phyloP scores from a whole-genome alignment of 2,329 filamentous ascomycete species.

The Ophiostoma fasciatum region DNA sequence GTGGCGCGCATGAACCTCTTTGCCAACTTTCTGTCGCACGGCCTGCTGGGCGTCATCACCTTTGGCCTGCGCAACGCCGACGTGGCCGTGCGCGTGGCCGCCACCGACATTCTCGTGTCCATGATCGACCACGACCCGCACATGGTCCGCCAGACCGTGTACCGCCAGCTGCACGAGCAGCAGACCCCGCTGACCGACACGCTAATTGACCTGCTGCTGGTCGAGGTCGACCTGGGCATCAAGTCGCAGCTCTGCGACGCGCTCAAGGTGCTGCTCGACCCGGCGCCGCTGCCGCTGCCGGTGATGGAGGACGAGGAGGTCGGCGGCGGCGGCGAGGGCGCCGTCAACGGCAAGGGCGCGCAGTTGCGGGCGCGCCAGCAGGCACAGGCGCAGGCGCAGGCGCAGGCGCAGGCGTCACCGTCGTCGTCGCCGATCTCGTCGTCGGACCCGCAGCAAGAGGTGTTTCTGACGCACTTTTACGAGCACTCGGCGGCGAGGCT shows the following conservation, averaged over 20 bases:
- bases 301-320: conserved; percentile 33
- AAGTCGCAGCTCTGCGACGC: conserved; percentile 93
- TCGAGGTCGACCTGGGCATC: conserved; percentile 85
- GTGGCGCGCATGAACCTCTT: conserved; percentile 69
- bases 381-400: conserved; percentile 49
- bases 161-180: conserved; percentile 80
- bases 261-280: conserved; percentile 85
- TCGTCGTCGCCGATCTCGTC: too few species aligned
- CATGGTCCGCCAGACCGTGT: conserved; percentile 87
- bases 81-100: conserved; percentile 74
- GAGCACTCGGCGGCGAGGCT: conserved; percentile 71
- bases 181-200: conserved; percentile 78
- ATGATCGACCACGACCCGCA: conserved; percentile 92
- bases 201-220: conserved; percentile 76
- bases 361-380: conserved; percentile 12
- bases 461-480: conserved; percentile 80
- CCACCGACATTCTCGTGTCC: conserved; percentile 83
- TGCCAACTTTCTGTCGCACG: conserved; percentile 77
- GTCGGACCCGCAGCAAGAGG: conserved; percentile 61
- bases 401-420: conserved; percentile 44
- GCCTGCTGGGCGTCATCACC: conserved; percentile 77
- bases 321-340: conserved; percentile 24
- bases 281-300: conserved; percentile 33
- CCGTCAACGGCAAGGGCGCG: conserved; percentile 18
- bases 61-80: conserved; percentile 80